Percentiles rank a stretch among this genome's conserved stretches.
These are phyloP conservation scores for Monosporascus sp. DNA, from an alignment of 2,329 filamentous ascomycete genomes.

Conservation along the genomic window DNA sequence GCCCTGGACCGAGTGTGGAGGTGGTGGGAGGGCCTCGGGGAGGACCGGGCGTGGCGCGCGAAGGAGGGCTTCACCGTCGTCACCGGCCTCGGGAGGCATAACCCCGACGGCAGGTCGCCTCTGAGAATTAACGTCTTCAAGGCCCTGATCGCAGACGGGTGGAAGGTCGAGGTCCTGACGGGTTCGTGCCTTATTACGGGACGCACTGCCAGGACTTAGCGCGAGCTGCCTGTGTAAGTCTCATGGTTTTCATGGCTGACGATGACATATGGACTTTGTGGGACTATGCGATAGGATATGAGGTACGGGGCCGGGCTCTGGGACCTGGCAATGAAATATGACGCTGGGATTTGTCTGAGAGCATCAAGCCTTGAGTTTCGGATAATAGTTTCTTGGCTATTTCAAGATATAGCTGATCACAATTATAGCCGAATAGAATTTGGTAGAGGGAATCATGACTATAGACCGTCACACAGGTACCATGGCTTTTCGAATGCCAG, in stretches of 20 bases:
- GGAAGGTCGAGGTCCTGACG: slow-evolving; percentile 69
- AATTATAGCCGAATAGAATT: too few species aligned
- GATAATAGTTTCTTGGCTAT: too few species aligned
- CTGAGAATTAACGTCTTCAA: slow-evolving; percentile 76
- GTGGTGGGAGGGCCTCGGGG: slow-evolving; percentile 75
- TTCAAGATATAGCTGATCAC: too few species aligned
- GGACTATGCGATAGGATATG: too few species aligned
- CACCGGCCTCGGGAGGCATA: slow-evolving; percentile 77
- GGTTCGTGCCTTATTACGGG: slow-evolving; percentile 70
- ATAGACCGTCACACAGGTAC: too few species aligned
- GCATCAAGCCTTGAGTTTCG: too few species aligned
- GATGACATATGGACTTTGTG: too few species aligned
- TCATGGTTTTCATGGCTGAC: background rate
- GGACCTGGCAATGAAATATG: too few species aligned
- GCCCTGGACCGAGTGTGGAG: slow-evolving; percentile 56
- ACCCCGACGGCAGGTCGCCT: slow-evolving; percentile 66
- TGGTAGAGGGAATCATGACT: too few species aligned
- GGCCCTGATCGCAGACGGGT: slow-evolving; percentile 71
- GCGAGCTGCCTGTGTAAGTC: slow-evolving; percentile 18
- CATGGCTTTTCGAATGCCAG: too few species aligned
- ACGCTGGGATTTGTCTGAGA: too few species aligned
- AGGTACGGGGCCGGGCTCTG: too few species aligned
- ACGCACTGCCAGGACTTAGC: background rate
- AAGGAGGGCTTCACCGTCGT: slow-evolving; percentile 65
- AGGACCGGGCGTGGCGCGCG: slow-evolving; percentile 47